A percentile compares a stretch with the other conserved stretches of the same genome.
These are phyloP conservation scores for Vicia faba DNA, from an alignment of 306 rosid species.

Conservation along the genomic window DNA sequence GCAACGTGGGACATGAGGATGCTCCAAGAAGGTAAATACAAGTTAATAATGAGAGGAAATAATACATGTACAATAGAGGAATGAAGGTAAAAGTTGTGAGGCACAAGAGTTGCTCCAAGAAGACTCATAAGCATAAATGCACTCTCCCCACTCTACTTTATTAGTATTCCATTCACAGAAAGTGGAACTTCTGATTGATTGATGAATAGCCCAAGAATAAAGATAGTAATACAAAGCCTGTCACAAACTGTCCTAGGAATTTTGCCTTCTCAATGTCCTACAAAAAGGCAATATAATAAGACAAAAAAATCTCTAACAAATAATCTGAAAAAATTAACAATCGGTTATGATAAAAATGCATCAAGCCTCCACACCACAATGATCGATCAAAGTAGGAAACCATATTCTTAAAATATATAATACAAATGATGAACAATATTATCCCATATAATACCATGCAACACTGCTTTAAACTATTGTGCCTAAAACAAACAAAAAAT, in stretches of 20 bases:
- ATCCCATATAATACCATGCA: slow-evolving; percentile 18
- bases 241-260: slow-evolving; percentile 51
- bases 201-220: no score
- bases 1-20: no score
- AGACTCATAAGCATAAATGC: no score
- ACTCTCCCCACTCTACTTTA: no score
- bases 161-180: no score
- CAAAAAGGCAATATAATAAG: slow-evolving; percentile 37
- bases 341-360: slow-evolving; percentile 26
- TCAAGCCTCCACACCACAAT: slow-evolving; percentile 28
- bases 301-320: slow-evolving; percentile 83
- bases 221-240: slow-evolving; percentile 70
- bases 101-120: no score
- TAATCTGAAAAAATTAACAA: slow-evolving; percentile 54
- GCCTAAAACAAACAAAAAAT: slow-evolving; percentile 4
- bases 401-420: slow-evolving; percentile 35
- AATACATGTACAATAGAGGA: no score
- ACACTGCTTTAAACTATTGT: slow-evolving; percentile 13
- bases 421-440: slow-evolving; percentile 33
- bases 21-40: no score
- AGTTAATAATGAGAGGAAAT: no score
- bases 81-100: no score
- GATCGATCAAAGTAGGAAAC: slow-evolving; percentile 26
- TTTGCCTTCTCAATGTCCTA: slow-evolving; percentile 69
- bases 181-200: no score